Conservation (phyloP, 495 filamentous ascomycete genomes). For the Umbilicaria muhlenbergii region DNA sequence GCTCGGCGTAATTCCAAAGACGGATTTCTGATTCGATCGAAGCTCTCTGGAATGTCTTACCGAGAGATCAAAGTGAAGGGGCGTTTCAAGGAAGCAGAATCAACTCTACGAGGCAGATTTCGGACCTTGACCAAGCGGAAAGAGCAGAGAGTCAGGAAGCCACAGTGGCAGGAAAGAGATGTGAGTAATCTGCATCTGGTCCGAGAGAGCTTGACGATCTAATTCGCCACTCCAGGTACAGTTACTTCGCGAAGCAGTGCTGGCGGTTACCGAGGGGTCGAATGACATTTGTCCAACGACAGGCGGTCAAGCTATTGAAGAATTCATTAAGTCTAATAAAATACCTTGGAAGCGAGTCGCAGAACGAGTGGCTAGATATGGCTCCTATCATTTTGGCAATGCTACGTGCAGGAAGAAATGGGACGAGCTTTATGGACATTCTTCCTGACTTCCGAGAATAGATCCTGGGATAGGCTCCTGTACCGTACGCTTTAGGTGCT, state of each 20-base stretch:
- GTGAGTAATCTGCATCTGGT: constrained; percentile 35
- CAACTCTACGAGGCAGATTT: constrained; percentile 68
- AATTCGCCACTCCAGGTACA: constrained; percentile 13
- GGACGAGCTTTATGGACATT: constrained; percentile 20
- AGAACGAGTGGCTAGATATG: constrained; percentile 31
- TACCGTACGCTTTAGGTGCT: no score
- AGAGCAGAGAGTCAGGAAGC: constrained; percentile 58
- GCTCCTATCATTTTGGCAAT: constrained; percentile 72
- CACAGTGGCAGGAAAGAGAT: constrained; percentile 60
- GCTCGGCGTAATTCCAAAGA: constrained; percentile 30
- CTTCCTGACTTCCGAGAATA: no score
- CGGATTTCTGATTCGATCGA: constrained; percentile 46
- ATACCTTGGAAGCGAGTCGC: constrained; percentile 75
- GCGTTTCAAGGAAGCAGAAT: constrained; percentile 63
- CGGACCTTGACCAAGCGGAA: constrained; percentile 66
- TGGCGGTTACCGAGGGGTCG: constrained; percentile 3
- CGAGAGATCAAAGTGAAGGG: constrained; percentile 56
- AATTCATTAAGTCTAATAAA: constrained; percentile 16
- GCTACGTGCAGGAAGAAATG: constrained; percentile 83
- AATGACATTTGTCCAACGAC: constrained; percentile 1
- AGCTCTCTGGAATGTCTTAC: constrained; percentile 57
- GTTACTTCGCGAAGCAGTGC: constrained; percentile 25
- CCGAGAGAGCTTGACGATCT: background rate
- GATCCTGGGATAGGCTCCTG: no score
- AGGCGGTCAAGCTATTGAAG: constrained; percentile 6